Percentiles rank a stretch among this genome's conserved stretches.
phyloP scores from a whole-genome alignment of 2,329 filamentous ascomycete species.

The Lizonia empirigonia region DNA sequence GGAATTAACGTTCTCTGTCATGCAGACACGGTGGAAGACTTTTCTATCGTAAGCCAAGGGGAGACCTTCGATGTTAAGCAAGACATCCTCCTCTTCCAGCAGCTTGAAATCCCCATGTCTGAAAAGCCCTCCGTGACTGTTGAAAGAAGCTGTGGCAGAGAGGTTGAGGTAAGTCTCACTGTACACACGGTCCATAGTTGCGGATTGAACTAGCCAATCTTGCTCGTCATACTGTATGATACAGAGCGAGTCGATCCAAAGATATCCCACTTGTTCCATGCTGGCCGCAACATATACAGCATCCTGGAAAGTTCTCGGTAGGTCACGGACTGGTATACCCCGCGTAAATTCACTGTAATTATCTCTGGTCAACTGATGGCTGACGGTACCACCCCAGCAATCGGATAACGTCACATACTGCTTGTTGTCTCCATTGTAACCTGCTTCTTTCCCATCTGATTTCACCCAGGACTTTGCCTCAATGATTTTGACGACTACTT shows the following conservation, averaged over 20 bases:
- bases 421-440: background rate
- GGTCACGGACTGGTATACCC: background rate
- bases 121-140: constrained; percentile 25
- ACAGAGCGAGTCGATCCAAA: background rate
- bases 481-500: background rate
- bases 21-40: background rate
- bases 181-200: constrained; percentile 24
- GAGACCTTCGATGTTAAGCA: constrained; percentile 19
- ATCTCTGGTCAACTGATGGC: background rate
- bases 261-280: background rate
- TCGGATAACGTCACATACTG: constrained; percentile 1
- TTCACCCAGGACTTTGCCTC: background rate
- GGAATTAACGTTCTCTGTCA: background rate
- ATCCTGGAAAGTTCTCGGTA: background rate
- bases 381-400: background rate
- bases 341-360: background rate
- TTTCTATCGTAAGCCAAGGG: background rate
- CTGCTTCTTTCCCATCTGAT: background rate
- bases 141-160: constrained; percentile 25
- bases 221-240: background rate
- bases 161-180: constrained; percentile 28
- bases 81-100: constrained; percentile 20
- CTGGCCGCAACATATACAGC: background rate
- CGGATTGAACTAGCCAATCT: constrained; percentile 27
- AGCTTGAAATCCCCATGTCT: background rate